Conservation (phyloP, 2,329 filamentous ascomycete genomes). For the Pseudogymnoascus sp. region DNA sequence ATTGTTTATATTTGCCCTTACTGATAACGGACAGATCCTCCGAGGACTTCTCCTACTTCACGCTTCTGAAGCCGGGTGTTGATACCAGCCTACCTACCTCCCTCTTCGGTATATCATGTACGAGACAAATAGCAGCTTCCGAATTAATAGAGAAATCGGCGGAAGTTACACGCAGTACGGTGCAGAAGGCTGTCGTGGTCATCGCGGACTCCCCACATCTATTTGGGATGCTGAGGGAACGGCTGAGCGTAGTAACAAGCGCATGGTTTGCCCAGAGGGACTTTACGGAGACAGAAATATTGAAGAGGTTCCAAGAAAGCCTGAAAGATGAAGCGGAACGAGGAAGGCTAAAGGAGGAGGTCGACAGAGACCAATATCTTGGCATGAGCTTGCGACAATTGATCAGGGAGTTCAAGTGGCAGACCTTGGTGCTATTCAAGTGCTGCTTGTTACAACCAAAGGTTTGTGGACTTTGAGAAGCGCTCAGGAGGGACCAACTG, state of each 20-base stretch:
- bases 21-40: constrained; percentile 48
- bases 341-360: constrained; percentile 51
- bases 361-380: constrained; percentile 76
- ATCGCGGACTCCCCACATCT: constrained; percentile 84
- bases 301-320: constrained; percentile 85
- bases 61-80: constrained; percentile 59
- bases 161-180: constrained; percentile 93
- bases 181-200: constrained; percentile 96
- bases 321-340: constrained; percentile 58
- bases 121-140: constrained; percentile 76
- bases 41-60: constrained; percentile 99
- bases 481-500: not conserved
- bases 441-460: constrained; percentile 90
- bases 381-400: constrained; percentile 84
- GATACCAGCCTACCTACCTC: constrained; percentile 56
- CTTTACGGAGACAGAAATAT: constrained; percentile 84
- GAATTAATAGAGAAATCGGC: constrained; percentile 68
- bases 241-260: constrained; percentile 80
- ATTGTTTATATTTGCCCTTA: not conserved
- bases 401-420: constrained; percentile 88
- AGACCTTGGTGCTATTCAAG: constrained; percentile 90
- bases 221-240: constrained; percentile 84
- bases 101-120: constrained; percentile 93
- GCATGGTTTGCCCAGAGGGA: constrained; percentile 96
- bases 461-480: constrained; percentile 39